Evolutionary conservation across 2,329 filamentous ascomycete species (phyloP).

Genomic region (Sporothrix luriei): DNA sequence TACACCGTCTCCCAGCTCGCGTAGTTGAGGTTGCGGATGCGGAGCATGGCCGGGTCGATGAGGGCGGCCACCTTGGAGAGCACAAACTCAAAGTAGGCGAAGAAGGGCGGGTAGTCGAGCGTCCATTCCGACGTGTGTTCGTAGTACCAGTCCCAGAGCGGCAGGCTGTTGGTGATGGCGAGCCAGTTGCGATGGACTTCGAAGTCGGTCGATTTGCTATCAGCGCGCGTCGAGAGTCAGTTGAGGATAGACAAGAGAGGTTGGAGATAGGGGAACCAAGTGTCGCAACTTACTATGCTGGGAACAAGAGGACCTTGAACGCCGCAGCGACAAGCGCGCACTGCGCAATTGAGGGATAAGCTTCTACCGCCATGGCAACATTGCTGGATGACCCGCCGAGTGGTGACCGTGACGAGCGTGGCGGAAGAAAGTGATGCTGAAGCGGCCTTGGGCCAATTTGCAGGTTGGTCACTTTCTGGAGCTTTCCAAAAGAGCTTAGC

Average conservation of each 20-base stretch:
- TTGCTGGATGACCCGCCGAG: slow-evolving; percentile 23
- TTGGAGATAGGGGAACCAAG: neutral
- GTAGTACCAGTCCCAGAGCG: slow-evolving; percentile 89
- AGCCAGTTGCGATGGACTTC: slow-evolving; percentile 99
- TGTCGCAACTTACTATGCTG: slow-evolving; percentile 76
- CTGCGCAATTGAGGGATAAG: slow-evolving; percentile 85
- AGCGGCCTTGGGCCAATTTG: slow-evolving; percentile 7
- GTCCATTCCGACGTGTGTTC: slow-evolving; percentile 99
- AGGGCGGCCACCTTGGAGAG: slow-evolving; percentile 79
- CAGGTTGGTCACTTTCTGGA: slow-evolving; percentile 18
- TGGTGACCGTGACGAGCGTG: slow-evolving; percentile 2
- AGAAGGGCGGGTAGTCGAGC: slow-evolving; percentile 97
- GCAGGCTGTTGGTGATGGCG: slow-evolving; percentile 87
- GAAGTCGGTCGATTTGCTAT: slow-evolving; percentile 96
- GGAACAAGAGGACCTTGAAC: slow-evolving; percentile 89
- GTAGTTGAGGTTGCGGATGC: slow-evolving; percentile 78
- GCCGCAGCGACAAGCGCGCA: slow-evolving; percentile 83
- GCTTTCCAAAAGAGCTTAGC: slow-evolving; percentile 30
- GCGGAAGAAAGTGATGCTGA: neutral
- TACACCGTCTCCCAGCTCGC: slow-evolving; percentile 92
- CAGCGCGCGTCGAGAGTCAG: slow-evolving; percentile 25
- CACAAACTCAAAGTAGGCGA: slow-evolving; percentile 94
- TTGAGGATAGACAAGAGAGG: neutral
- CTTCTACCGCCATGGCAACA: slow-evolving; percentile 65
- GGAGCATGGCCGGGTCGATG: slow-evolving; percentile 79